Evolutionary conservation across 345 rosid genomes (phyloP), one percentile per base, ranked within the genome.

Genomic region (Excoecaria cochinchinensis): DNA sequence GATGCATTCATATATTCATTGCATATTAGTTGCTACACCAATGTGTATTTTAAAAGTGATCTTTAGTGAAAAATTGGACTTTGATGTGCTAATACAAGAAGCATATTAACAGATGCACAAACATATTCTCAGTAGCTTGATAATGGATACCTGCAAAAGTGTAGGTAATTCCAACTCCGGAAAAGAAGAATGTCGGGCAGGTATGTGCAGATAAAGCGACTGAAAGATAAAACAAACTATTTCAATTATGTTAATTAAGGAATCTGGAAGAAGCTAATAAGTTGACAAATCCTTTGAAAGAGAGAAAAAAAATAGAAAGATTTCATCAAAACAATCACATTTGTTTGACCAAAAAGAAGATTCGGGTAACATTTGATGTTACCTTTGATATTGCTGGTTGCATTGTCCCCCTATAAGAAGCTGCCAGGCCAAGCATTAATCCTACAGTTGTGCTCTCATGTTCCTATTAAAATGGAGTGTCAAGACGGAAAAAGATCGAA

Each of bases 361-460:
- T 55, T 64, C 7, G 16, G 16, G 5, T 5, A 46, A 36, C 60
- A 48, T 6, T 21, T 36, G 53, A 25, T 21, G 16, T 79, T 74
- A 91, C 99, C 97, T 95, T 95, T 47, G 94, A 86, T 82, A 95
- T 86, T 69, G 90, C 90, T 47, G 98, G 97, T 77, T 95, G 91
- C 99, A 95, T 92, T 5, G 99, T 90, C 73, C 98, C 93, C 78
- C 92, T 85, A 74, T 95, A 90, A 67, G 99, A 91, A 80, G 97
- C 95, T 73, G 98, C 96, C 82, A 95, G 90, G 75, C 99, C 99
- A 81, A 95, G 94, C 97, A 95, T 89, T 82, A 95, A 77, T 31
- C 99, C 99, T 36, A 91, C 93, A 2, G 94, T 89, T 66, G 98
- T 95, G 86, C 89, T 86, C 79, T 95, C 99, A 85, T 95, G 98